Evolutionary conservation across 331 rosid genomes (phyloP).

Genomic region (Malus hybrid): DNA sequence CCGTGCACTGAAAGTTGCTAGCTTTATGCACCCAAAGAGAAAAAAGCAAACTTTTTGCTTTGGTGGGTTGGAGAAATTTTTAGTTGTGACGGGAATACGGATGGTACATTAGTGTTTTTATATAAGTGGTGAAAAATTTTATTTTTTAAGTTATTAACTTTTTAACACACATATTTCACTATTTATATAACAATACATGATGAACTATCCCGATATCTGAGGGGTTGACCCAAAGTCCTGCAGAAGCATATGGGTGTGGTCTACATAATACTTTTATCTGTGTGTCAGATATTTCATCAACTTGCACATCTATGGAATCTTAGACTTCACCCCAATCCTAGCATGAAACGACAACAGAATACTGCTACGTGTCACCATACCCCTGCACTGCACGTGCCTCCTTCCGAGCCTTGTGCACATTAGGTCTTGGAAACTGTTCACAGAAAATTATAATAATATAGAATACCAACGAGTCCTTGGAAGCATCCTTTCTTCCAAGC

Average conservation of each 20-base stretch:
- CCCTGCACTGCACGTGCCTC: slow-evolving; percentile 63
- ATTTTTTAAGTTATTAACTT: too few species aligned
- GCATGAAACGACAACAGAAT: slow-evolving; percentile 60
- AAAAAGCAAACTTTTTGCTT: not conserved
- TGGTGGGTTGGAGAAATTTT: not conserved
- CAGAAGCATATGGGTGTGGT: slow-evolving; percentile 6
- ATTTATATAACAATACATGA: too few species aligned
- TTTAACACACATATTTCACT: too few species aligned
- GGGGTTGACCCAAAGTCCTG: slow-evolving; percentile 4
- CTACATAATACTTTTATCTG: not conserved
- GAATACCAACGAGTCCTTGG: slow-evolving; percentile 28
- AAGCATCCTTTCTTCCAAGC: slow-evolving; percentile 2
- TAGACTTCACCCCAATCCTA: slow-evolving; percentile 25
- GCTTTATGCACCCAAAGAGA: not conserved
- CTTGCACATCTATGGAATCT: slow-evolving; percentile 50
- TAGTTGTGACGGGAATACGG: too few species aligned
- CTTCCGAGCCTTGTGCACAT: slow-evolving; percentile 28
- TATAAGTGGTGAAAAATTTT: too few species aligned
- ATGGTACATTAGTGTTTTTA: too few species aligned
- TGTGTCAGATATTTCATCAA: slow-evolving; percentile 6
- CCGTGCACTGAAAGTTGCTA: not conserved
- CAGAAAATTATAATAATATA: slow-evolving; percentile 4
- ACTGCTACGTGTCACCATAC: slow-evolving; percentile 19
- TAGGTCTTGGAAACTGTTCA: slow-evolving; percentile 20
- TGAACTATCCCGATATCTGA: not conserved